Evolutionary conservation across 495 filamentous ascomycete genomes (phyloP), one percentile per base, ranked within the genome.

Genomic region (Clavariopsis aquatica): DNA sequence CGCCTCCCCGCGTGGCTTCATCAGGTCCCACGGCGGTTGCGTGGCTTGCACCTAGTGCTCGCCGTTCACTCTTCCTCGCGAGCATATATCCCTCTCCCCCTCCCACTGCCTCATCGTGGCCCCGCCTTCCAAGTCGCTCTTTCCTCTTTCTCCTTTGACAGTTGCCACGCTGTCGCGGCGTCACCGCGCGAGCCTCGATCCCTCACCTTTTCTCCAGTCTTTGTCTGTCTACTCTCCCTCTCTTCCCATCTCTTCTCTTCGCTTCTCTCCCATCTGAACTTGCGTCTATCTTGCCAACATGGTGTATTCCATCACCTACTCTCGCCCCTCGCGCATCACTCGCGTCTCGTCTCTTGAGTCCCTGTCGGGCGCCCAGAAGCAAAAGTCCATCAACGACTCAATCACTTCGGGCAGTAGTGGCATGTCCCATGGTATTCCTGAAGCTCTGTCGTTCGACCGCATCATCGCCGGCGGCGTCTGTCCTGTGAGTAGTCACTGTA

Each of bases 401-500:
- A 65, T 78, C 57, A 64, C 31, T 2, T 78, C 76, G n/a, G 64
- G 71, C 29, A 73, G 60, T 58, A 74, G 74, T 19, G 70, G 73
- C 49, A 72, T 75, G 72, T 75, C 73, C 26, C 36, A 73, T 64
- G 84, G 86, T 15, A 88, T 92, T 65, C 89, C 89, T 8, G 76
- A 82, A 19, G 84, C 85, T 8, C 80, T 92, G 31, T 80, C 84
- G 1, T 91, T 92, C 68, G 89, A 92, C 64, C 79, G 78, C 22
- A 89, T 92, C 66, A 82, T 92, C 23, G 72, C 78, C 41, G 87
- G 86, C n/a, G 86, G 84, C n/a, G 85, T 85, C 20, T 89, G 89
- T 66, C 89, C 89, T n/a, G 89, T 91, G 79, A 75, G 87, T 77
- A 34, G 5, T 64, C 15, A 17, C 49, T 54, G n/a, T 58, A 13